Conservation (phyloP, 2,329 filamentous ascomycete species). For the Teratosphaeria epicoccoides region DNA sequence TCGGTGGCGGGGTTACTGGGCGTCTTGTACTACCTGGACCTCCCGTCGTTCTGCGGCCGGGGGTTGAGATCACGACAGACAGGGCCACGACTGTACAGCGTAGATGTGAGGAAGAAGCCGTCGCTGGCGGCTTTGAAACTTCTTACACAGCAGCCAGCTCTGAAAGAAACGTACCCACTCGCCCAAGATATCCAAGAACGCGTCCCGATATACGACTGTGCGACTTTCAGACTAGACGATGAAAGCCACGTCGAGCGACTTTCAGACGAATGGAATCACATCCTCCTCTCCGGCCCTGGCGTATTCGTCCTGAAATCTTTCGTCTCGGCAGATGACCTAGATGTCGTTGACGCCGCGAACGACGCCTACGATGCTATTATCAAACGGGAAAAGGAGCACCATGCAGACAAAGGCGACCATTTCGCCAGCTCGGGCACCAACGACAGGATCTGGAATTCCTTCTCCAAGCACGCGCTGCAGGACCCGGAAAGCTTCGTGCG, state of each 20-base stretch:
- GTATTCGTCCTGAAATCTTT: constrained; percentile 49
- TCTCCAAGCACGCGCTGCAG: constrained; percentile 48
- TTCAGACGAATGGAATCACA: constrained; percentile 51
- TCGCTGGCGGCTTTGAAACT: constrained; percentile 16
- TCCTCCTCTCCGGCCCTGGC: constrained; percentile 47
- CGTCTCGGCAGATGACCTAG: constrained; percentile 29
- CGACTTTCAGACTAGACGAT: constrained; percentile 26
- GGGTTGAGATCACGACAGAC: constrained; percentile 13
- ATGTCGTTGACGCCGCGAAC: constrained; percentile 39
- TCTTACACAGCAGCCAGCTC: constrained; percentile 13
- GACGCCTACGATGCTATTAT: constrained; percentile 41
- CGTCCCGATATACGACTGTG: constrained; percentile 47
- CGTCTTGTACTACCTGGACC: constrained; percentile 11
- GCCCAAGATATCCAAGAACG: constrained; percentile 38
- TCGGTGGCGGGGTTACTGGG: background rate
- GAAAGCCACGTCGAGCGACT: constrained; percentile 28
- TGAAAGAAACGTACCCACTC: constrained; percentile 36
- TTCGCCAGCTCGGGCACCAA: constrained; percentile 48
- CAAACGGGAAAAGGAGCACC: constrained; percentile 27
- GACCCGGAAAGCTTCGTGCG: constrained; percentile 43
- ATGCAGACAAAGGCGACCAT: constrained; percentile 44
- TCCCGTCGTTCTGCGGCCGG: constrained; percentile 12
- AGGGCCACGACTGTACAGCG: constrained; percentile 12
- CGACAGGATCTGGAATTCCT: constrained; percentile 56
- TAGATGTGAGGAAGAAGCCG: constrained; percentile 4